Evolutionary conservation across 2,329 filamentous ascomycete species (phyloP).

Genomic region (Bipolaris oryzae): DNA sequence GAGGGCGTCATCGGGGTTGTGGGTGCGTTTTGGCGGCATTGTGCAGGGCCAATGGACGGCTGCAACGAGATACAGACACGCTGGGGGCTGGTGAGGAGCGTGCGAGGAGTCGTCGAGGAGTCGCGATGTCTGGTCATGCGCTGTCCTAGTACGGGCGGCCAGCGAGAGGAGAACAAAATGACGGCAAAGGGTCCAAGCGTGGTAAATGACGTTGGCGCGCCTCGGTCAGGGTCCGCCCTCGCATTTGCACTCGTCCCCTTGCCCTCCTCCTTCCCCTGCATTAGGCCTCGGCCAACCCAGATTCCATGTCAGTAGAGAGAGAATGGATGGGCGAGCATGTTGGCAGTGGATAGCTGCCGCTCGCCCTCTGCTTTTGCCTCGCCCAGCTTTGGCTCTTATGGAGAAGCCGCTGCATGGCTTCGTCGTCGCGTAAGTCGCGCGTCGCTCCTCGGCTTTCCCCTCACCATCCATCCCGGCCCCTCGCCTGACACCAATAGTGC

Average conservation of each 20-base stretch:
- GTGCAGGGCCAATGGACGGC: constrained; percentile 6
- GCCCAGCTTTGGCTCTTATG: no score
- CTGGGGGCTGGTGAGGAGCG: constrained; percentile 3
- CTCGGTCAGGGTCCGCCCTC: constrained; percentile 15
- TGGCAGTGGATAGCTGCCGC: no score
- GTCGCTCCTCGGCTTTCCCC: constrained; percentile 17
- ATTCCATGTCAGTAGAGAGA: background rate
- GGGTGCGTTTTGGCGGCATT: constrained; percentile 49
- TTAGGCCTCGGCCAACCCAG: constrained; percentile 1
- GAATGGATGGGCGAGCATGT: background rate
- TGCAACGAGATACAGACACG: background rate
- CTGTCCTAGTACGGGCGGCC: constrained; percentile 10
- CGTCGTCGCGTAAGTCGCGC: constrained; percentile 14
- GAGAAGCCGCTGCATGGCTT: background rate
- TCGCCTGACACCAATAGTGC: constrained; percentile 9
- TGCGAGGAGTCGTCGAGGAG: constrained; percentile 1
- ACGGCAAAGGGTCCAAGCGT: constrained; percentile 16
- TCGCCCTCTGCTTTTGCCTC: background rate
- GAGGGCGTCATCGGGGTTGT: constrained; percentile 48
- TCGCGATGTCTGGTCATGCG: constrained; percentile 10
- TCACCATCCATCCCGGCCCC: constrained; percentile 14
- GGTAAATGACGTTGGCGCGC: constrained; percentile 22
- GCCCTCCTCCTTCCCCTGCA: constrained; percentile 11
- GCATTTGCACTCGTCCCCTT: constrained; percentile 6
- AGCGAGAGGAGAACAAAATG: constrained; percentile 20